Conservation (phyloP, 2,329 filamentous ascomycete genomes). For the Hysterium pulicare region DNA sequence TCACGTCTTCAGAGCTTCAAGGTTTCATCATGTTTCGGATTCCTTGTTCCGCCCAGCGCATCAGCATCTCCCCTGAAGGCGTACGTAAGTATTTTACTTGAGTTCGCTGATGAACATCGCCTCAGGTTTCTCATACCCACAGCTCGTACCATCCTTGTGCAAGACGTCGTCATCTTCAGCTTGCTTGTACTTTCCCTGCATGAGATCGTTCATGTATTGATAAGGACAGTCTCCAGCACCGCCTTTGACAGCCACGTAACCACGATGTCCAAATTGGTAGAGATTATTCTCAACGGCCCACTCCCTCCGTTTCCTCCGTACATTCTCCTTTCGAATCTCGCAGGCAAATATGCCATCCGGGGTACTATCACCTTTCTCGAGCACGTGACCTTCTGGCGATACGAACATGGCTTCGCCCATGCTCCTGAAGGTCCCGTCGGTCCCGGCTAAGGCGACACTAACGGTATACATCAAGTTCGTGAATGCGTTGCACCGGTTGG, state of each 20-base stretch:
- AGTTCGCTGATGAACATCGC: constrained; percentile 10
- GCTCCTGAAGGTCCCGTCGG: constrained; percentile 20
- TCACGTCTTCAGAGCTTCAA: no score
- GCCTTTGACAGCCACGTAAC: constrained; percentile 19
- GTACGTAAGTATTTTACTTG: no score
- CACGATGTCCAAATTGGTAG: constrained; percentile 21
- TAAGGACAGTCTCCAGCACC: constrained; percentile 23
- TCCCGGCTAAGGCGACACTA: constrained; percentile 22
- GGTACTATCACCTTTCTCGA: constrained; percentile 13
- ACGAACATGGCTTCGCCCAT: constrained; percentile 24
- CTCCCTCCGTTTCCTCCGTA: constrained; percentile 13
- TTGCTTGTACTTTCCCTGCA: constrained; percentile 17
- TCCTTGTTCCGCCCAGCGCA: no score
- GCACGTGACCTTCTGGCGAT: constrained; percentile 18
- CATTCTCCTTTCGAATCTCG: constrained; percentile 21
- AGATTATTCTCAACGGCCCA: constrained; percentile 26
- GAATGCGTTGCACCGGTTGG: constrained; percentile 21
- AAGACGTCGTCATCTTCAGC: constrained; percentile 17
- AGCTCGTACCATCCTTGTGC: constrained; percentile 18
- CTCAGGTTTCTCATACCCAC: constrained; percentile 16
- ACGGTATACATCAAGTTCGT: constrained; percentile 22
- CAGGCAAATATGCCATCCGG: constrained; percentile 23
- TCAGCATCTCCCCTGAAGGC: no score
- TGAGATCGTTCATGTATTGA: constrained; percentile 21
- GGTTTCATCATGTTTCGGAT: no score